Evolutionary conservation across 208 protist species (phyloP).

Genomic region (Leishmania major): DNA sequence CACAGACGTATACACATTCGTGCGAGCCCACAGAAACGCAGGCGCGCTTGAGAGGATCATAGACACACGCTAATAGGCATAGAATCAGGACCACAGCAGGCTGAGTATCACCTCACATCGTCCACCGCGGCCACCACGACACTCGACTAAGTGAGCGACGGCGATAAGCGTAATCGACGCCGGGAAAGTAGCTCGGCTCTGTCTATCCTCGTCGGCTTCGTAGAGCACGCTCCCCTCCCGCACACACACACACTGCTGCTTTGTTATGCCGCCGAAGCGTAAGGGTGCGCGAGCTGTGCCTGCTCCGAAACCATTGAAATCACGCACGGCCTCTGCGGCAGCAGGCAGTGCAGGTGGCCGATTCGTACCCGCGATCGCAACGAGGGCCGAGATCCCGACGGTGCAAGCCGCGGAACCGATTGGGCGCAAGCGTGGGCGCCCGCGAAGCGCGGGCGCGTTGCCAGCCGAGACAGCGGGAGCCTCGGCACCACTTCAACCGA

Average conservation of each 20-base stretch:
- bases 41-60: not conserved
- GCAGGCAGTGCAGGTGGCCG: not conserved
- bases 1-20: not conserved
- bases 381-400: not conserved
- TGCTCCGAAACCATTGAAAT: not conserved
- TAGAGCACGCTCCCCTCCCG: not conserved
- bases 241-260: not conserved
- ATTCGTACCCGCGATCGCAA: not conserved
- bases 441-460: not conserved
- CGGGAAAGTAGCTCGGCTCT: not conserved
- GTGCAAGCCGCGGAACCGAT: not conserved
- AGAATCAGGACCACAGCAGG: not conserved
- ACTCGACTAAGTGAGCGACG: not conserved
- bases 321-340: not conserved
- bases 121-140: not conserved
- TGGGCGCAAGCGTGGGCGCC: constrained; percentile 3
- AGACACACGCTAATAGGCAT: not conserved
- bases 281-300: not conserved
- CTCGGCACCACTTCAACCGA: not conserved
- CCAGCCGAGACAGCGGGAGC: not conserved
- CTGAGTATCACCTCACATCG: not conserved
- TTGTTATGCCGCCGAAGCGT: not conserved
- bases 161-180: not conserved
- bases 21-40: not conserved
- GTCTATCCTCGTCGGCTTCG: not conserved